Base-by-base conservation (phyloP, 371 early-diverging fungal genomes). In the Chytridium lagenaria region DNA sequence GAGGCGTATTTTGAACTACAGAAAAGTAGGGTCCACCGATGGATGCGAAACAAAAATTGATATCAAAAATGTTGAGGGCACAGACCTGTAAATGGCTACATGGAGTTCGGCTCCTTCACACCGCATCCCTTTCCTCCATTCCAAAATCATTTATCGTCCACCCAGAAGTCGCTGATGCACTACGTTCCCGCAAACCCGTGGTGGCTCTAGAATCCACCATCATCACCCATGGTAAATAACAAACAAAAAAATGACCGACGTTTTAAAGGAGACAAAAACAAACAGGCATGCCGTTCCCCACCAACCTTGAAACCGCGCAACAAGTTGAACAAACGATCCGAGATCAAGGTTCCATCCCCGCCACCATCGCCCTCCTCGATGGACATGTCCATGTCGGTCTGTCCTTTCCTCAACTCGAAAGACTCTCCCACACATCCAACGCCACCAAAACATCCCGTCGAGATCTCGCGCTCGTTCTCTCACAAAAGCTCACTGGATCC, bases 151-250 rank as follows among this genome's bases (percentile, higher is more conserved):
- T 74, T 65, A 28, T 50, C 12, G 51, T 75, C 0, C 23, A 28
- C 34, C 67, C 61, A n/a, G 77, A 78, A 50, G 90, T 92, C 1
- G 67, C 74, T n/a, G 68, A 75, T 1, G 93, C 94, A 0, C 82
- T 94, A n/a, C 66, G 67, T 1, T 71, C 79, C n/a, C 80, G 85
- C 34, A 80, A 80, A 61, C 95, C 95, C 33, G 90, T 97, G 0
- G 96, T 97, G 26, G 97, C 97, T 0, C 85, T 97, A 28, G 97
- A 97, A 78, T 92, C 94, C 0, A 95, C 74, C 51, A 94, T 96
- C 74, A 95, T 96, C 72, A 91, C 93, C 74, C 97, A 97, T 82
- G 97, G 55, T 55, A n/a, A 15, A 22, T 44, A 52, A 22, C 37
- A 22, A 26, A 23, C 36, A 2, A 23, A 38, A 16, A 74, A 7